Evolutionary conservation across 2,329 filamentous ascomycete genomes (phyloP).

Genomic region (Neonectria faginata): DNA sequence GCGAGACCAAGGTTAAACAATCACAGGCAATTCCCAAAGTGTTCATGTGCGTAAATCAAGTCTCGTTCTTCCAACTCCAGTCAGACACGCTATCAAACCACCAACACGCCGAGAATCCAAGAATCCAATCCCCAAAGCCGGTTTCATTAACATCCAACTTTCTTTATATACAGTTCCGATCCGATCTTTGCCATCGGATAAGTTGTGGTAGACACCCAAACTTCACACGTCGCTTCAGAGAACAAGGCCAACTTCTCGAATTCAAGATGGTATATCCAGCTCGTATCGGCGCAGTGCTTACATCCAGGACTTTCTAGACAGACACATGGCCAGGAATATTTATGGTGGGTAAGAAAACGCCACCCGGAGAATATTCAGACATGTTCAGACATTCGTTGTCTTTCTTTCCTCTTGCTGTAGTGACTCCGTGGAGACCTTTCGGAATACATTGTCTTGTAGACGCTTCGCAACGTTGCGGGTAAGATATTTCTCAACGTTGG

Average conservation of each 20-base stretch:
- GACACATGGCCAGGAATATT: background rate
- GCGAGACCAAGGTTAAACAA: background rate
- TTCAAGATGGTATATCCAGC: too few relatives aligned
- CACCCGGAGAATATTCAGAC: background rate
- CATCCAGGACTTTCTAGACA: too few relatives aligned
- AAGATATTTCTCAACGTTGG: slow-evolving; percentile 57
- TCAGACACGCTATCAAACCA: background rate
- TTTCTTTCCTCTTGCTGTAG: slow-evolving; percentile 15
- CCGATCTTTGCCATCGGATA: background rate
- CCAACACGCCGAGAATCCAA: slow-evolving; percentile 3
- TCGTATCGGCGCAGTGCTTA: too few relatives aligned
- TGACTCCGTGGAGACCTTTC: slow-evolving; percentile 20
- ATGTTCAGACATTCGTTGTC: slow-evolving; percentile 1
- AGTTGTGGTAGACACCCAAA: background rate
- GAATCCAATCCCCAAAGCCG: background rate
- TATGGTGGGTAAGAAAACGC: background rate
- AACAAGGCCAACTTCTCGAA: background rate
- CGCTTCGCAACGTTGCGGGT: slow-evolving; percentile 58
- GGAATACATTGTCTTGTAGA: slow-evolving; percentile 46
- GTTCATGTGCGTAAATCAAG: background rate
- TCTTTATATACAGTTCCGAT: background rate
- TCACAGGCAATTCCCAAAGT: background rate
- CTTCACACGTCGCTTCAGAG: background rate
- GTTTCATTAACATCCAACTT: slow-evolving; percentile 5
- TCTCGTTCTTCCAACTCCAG: background rate